These are phyloP conservation scores for Neoarthrinium moseri DNA, from an alignment of 2,329 filamentous ascomycete genomes.

Conservation along the genomic window DNA sequence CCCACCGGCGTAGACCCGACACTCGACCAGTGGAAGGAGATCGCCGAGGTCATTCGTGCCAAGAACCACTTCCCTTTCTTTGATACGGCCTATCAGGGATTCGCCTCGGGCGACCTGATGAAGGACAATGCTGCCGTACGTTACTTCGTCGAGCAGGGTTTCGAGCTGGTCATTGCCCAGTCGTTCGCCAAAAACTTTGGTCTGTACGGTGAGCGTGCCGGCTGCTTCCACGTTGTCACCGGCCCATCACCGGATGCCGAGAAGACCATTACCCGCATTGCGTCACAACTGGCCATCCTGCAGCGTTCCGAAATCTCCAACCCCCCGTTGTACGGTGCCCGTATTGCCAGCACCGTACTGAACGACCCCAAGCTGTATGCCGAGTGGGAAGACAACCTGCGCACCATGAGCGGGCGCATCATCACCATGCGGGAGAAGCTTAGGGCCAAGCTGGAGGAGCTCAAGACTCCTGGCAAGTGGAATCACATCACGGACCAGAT, in stretches of 20 bases:
- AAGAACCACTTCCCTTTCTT: constrained; percentile 97
- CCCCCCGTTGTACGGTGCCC: constrained; percentile 89
- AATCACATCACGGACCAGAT: constrained; percentile 98
- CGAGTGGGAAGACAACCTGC: constrained; percentile 90
- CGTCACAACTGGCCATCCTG: constrained; percentile 86
- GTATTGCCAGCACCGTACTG: constrained; percentile 80
- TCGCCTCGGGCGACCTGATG: constrained; percentile 85
- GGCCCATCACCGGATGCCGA: constrained; percentile 66
- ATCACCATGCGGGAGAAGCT: constrained; percentile 84
- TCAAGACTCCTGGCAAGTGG: constrained; percentile 87
- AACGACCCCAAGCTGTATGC: constrained; percentile 80
- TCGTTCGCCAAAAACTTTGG: constrained; percentile 98
- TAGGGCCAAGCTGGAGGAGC: constrained; percentile 75
- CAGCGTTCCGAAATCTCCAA: constrained; percentile 98
- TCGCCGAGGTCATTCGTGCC: constrained; percentile 72
- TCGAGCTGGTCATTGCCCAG: constrained; percentile 85
- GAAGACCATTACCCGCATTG: constrained; percentile 63
- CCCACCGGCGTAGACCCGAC: constrained; percentile 96
- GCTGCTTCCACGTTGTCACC: constrained; percentile 92
- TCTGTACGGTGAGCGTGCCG: constrained; percentile 92
- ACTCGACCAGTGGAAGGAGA: constrained; percentile 88
- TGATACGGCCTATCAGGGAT: constrained; percentile 96
- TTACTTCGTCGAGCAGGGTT: constrained; percentile 90
- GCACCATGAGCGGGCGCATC: constrained; percentile 94
- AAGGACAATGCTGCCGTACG: constrained; percentile 89